Base-by-base conservation (phyloP, 768 basidiomycete species). In the Tricholoma matsutake region DNA sequence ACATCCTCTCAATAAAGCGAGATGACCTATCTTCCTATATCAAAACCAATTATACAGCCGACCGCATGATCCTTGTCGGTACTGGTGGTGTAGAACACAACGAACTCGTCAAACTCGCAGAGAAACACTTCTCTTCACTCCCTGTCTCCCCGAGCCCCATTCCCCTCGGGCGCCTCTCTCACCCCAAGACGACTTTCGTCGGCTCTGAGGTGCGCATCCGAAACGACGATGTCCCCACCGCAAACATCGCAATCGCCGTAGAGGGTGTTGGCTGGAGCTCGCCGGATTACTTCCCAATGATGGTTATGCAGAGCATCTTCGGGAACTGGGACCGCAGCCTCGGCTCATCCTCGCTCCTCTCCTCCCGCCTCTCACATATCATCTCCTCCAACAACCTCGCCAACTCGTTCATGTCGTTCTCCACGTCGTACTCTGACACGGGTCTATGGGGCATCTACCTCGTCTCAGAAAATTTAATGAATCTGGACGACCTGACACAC, bases 371-470 rank as follows among this genome's bases (percentile, higher is more conserved):
- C 58, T 92, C 91, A 25, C 91, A 96, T 75, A 90, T 94, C 74
- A 83, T 98, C 69, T 92, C 94, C 37, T 81, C 83, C 57, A 88
- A 98, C 84, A 92, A 93, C 82, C 93, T 98, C 72, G 97, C 97
- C 71, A 99, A 98, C 82, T 94, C 91, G 61, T 99, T 92, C 89
- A 96, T 98, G 93, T 93, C 91, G 57, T 99, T 98, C 88, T 96
- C 94, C 16, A 98, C 96, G 1, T 94, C 91, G 6, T 99, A 99
- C 81, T 94, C 95, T 6, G 97, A 99, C 76, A 98, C 96, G 18
- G 97, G 97, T 60, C 86, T 98, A 34, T 99, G 96, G 97, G 96
- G 96, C 68, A 94, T 98, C 76, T 98, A 99, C 82, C 78, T 97
- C 58, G 93, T 96, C 61, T 87, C 92, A 16, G 97, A 99, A 83